Evolutionary conservation across 208 protist species (phyloP), one percentile per base, ranked within the genome.

Genomic region (Leishmania major): DNA sequence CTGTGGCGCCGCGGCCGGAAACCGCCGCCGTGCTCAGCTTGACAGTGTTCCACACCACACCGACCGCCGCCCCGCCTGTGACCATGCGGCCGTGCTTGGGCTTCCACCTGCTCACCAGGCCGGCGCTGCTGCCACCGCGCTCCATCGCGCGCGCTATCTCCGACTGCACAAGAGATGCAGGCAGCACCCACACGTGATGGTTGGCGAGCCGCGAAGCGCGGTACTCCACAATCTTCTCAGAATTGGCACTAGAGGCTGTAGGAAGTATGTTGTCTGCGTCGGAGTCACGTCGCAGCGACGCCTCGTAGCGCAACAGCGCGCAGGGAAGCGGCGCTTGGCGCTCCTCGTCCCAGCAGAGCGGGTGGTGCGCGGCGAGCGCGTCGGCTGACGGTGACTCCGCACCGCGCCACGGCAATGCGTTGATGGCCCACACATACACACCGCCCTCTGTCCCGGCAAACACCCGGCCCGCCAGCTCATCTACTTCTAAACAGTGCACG

Each of bases 41-140:
- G 7, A 91, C 84, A 17, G 82, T 77, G 79, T 96, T 95, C 49
- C 85, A 89, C 78, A 96, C 91, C 11, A 95, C 83, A 8, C 93
- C 92, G 4, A 95, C 78, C 1, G 89, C 91, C 37, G 78, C 80
- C 0, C 92, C 92, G 59, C 79, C 79, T 1, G 92, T 87, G 40
- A 93, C 71, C n/a, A 83, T 84, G 47, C 81, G 81, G 11, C 81
- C 88, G 73, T 94, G 92, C 86, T 95, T 96, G 0, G 89, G 84
- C 80, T 94, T 94, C 93, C 93, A 96, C 59, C 59, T 80, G 72
- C 90, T 89, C 40, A 87, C 59, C 40, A 0, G 28, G 47, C 31
- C 69, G 66, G 28, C 31, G 75, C 19, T 17, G 19, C 55, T 49
- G 67, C n/a, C 28, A 67, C 31, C 37, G 59, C 17, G 31, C 37